phyloP scores from a whole-genome alignment of 2,329 filamentous ascomycete genomes.

The Claviceps sp. region DNA sequence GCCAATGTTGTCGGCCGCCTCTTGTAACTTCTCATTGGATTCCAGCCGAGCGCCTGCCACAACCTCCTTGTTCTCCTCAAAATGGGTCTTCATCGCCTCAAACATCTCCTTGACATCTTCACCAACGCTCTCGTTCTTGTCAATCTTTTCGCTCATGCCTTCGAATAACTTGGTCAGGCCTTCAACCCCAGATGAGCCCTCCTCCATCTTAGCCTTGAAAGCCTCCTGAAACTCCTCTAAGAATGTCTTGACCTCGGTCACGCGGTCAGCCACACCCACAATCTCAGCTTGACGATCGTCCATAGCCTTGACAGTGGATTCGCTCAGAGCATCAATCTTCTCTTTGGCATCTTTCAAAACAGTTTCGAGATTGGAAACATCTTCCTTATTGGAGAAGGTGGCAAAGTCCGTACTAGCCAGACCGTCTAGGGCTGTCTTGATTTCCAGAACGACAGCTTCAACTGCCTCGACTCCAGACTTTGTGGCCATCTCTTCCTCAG shows the following conservation, averaged over 20 bases:
- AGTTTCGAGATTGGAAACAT: slow-evolving; percentile 50
- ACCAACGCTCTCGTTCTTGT: slow-evolving; percentile 41
- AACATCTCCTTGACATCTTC: slow-evolving; percentile 60
- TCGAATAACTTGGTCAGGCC: slow-evolving; percentile 58
- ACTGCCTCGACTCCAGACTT: slow-evolving; percentile 76
- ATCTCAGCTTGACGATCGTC: slow-evolving; percentile 79
- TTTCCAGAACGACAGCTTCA: slow-evolving; percentile 68
- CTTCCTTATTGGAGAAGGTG: slow-evolving; percentile 60
- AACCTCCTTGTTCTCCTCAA: slow-evolving; percentile 73
- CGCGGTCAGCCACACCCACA: slow-evolving; percentile 60
- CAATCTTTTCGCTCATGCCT: slow-evolving; percentile 48
- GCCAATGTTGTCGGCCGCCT: slow-evolving; percentile 39
- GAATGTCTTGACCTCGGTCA: slow-evolving; percentile 64
- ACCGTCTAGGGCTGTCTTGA: slow-evolving; percentile 66
- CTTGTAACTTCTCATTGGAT: slow-evolving; percentile 61
- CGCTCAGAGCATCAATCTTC: slow-evolving; percentile 51
- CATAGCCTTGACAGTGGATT: slow-evolving; percentile 63
- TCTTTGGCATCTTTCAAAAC: slow-evolving; percentile 61
- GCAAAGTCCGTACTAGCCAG: slow-evolving; percentile 59
- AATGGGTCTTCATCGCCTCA: slow-evolving; percentile 68
- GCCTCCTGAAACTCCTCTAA: slow-evolving; percentile 68
- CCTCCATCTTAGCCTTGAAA: slow-evolving; percentile 62
- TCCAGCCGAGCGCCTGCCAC: slow-evolving; percentile 73
- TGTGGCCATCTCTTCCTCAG: slow-evolving; percentile 49
- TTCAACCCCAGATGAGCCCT: slow-evolving; percentile 60